Percentiles rank a stretch among this genome's conserved stretches.
Conservation (phyloP, 345 rosid species). For the Orychophragmus violaceus region DNA sequence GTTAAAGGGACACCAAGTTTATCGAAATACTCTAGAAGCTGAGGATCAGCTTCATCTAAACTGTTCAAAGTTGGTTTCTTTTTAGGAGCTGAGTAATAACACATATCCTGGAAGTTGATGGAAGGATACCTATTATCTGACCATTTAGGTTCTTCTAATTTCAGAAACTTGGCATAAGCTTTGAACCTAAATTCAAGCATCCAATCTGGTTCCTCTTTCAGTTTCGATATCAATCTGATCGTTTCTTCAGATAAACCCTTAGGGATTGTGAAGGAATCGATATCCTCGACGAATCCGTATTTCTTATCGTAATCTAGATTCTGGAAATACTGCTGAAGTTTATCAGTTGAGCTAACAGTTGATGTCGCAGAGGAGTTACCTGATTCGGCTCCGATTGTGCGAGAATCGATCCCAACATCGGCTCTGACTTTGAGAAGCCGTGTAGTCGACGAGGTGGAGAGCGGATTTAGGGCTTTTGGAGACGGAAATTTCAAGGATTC, state of each 20-base stretch:
- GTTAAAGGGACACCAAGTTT: too few relatives aligned
- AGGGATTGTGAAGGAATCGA: constrained; percentile 70
- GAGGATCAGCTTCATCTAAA: too few relatives aligned
- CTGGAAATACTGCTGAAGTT: constrained; percentile 57
- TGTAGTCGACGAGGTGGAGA: not conserved
- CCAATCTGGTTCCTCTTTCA: constrained; percentile 79
- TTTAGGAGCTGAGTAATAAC: constrained; percentile 90
- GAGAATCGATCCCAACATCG: constrained; percentile 37
- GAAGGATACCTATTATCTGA: constrained; percentile 72
- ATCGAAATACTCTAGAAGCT: too few relatives aligned
- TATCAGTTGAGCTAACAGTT: constrained; percentile 43
- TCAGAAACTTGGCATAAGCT: constrained; percentile 70
- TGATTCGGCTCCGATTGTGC: constrained; percentile 34
- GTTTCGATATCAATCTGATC: constrained; percentile 49
- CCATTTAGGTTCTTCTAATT: constrained; percentile 72
- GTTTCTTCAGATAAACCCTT: constrained; percentile 81
- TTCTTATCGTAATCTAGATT: constrained; percentile 64
- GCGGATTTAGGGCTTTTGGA: constrained; percentile 16
- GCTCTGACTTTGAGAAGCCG: constrained; percentile 38
- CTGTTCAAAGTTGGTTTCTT: constrained; percentile 73
- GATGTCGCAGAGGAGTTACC: too few relatives aligned
- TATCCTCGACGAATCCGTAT: constrained; percentile 60
- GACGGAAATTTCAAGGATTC: constrained; percentile 28
- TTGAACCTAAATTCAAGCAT: too few relatives aligned
- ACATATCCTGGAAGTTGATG: constrained; percentile 71